Evolutionary conservation across 805 yeast genomes (phyloP).

Genomic region (Kregervanrija delftensis): DNA sequence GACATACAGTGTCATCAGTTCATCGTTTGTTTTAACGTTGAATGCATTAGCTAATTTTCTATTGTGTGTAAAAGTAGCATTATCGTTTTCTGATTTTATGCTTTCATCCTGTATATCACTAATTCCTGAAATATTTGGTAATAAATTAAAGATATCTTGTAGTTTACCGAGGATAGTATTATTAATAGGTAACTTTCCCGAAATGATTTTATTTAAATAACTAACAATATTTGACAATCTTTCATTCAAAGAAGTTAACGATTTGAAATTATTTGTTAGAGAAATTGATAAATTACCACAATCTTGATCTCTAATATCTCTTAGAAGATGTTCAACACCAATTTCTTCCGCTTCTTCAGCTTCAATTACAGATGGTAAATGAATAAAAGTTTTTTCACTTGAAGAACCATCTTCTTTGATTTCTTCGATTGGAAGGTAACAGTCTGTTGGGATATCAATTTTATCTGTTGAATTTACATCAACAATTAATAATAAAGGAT

Average conservation of each 20-base stretch:
- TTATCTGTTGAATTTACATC: slow-evolving; percentile 74
- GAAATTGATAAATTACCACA: slow-evolving; percentile 86
- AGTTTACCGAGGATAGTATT: slow-evolving; percentile 86
- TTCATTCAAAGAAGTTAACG: slow-evolving; percentile 77
- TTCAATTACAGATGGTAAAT: slow-evolving; percentile 84
- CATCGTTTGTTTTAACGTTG: slow-evolving; percentile 91
- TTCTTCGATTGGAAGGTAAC: slow-evolving; percentile 90
- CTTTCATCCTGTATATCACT: slow-evolving; percentile 8
- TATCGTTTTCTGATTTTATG: slow-evolving; percentile 7
- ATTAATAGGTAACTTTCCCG: slow-evolving; percentile 73
- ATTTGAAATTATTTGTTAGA: slow-evolving; percentile 83
- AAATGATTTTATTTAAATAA: slow-evolving; percentile 70
- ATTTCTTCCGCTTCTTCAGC: slow-evolving; percentile 99
- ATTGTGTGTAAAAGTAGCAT: slow-evolving; percentile 11
- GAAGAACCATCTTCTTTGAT: slow-evolving; percentile 93
- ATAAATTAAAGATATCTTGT: slow-evolving; percentile 88
- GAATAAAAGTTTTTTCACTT: slow-evolving; percentile 87
- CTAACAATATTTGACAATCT: slow-evolving; percentile 70
- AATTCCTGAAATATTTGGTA: slow-evolving; percentile 64
- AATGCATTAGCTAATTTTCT: slow-evolving; percentile 60
- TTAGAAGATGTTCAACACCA: slow-evolving; percentile 92
- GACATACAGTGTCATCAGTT: slow-evolving; percentile 88
- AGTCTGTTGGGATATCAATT: slow-evolving; percentile 93
- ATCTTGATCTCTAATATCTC: slow-evolving; percentile 95
- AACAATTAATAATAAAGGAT: slow-evolving; percentile 82